Evolutionary conservation across 139 green algal species (phyloP), one percentile per base, ranked within the genome.

Genomic region (Chlamydomonas schloesseri): DNA sequence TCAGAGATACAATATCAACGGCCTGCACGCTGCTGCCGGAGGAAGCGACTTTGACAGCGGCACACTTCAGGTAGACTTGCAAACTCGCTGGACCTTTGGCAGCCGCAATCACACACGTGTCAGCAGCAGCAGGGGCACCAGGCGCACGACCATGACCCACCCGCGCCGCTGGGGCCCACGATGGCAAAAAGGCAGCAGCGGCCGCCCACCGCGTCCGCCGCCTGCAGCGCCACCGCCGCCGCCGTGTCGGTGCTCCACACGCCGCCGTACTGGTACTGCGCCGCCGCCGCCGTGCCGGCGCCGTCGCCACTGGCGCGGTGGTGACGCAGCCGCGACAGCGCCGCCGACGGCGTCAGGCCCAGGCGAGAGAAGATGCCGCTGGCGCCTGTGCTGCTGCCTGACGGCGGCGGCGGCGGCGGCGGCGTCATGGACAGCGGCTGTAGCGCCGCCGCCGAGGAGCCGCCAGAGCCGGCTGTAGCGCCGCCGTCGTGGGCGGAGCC

Each of bases 111-210:
- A n/a, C n/a, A n/a, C n/a, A n/a, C n/a, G n/a, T n/a, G n/a, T n/a
- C n/a, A n/a, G n/a, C n/a, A n/a, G n/a, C n/a, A n/a, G n/a, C n/a
- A n/a, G n/a, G n/a, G n/a, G n/a, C n/a, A n/a, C n/a, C n/a, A n/a
- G n/a, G n/a, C n/a, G n/a, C n/a, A n/a, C n/a, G n/a, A n/a, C n/a
- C n/a, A n/a, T n/a, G n/a, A n/a, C n/a, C 57, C 80, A 76, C 88
- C 88, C 58, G 93, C 94, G 21, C 91, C 94, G 24, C 82, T 92
- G 53, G 92, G 93, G 23, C 93, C 93, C 34, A 96, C 73, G 33
- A 95, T 92, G 53, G 93, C 93, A 65, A 94, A 93, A 68, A 95
- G 65, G 81, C 89, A 93, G 55, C 89, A 88, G 72, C 67, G n/a
- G 47, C 17, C 31, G 15, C 42, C 55, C 62, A 14, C 28, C 3